Evolutionary conservation across 202 grass and related monocot species (phyloP), one percentile per base, ranked within the genome.

Genomic region (Brachypodium distachyon): DNA sequence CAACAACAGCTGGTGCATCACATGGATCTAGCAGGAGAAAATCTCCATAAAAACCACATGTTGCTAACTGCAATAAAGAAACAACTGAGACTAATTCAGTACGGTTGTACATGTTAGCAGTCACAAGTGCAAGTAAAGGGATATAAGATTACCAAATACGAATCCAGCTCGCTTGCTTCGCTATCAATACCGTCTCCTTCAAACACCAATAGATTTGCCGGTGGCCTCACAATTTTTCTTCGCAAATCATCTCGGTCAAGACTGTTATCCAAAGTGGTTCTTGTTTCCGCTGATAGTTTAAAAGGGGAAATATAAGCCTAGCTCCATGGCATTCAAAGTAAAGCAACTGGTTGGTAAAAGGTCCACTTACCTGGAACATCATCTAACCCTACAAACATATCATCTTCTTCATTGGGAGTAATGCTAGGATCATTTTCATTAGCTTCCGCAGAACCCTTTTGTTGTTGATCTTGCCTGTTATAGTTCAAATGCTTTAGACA

Each of bases 191-290:
- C 87, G 28, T 98, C 96, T 83, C 96, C 96, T 98, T 98, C 96
- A 69, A 98, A 86, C 16, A 98, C 96, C 85, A 98, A 69, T 33
- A 98, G 87, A 98, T 95, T 92, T 43, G 96, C 89, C 68, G 96
- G 96, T 31, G 89, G 91, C 74, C 87, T 90, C 53, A 76, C 51
- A 71, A 61, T 41, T 80, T 89, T 89, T 83, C 42, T 85, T 70
- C 66, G 77, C 42, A 84, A 72, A 70, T 86, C 83, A 71, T 88
- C 85, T 82, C 54, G 78, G 23, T 92, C 77, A 42, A 83, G 28
- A 59, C 48, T 77, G 71, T 69, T 78, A 70, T 92, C 85, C 84
- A 98, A 68, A 81, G 64, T 81, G 76, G 33, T 90, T 62, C 81
- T 98, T 86, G 89, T 66, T 81, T 95, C 91, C 75, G 33, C 96